Percentiles rank a stretch among this genome's conserved stretches.
These are phyloP conservation scores for Favolaschia claudopus DNA, from an alignment of 768 basidiomycete genomes.

Conservation along the genomic window DNA sequence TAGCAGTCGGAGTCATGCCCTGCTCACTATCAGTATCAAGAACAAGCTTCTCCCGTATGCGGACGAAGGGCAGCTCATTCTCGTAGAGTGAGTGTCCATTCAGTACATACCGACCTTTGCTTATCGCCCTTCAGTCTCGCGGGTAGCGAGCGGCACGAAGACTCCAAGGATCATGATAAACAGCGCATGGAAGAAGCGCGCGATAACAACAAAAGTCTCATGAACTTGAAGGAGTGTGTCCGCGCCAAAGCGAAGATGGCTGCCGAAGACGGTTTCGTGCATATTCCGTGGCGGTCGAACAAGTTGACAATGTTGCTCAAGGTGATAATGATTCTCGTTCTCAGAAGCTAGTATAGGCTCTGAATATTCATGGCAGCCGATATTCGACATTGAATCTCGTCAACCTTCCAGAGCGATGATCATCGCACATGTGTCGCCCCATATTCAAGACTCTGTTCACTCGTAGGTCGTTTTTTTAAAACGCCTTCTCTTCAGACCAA, in stretches of 20 bases:
- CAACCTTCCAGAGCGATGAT: slow-evolving; percentile 39
- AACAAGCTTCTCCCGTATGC: slow-evolving; percentile 42
- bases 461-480: slow-evolving; percentile 11
- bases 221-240: slow-evolving; percentile 47
- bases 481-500: not conserved
- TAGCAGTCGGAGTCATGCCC: slow-evolving; percentile 43
- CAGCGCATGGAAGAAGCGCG: slow-evolving; percentile 43
- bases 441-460: slow-evolving; percentile 43
- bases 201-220: slow-evolving; percentile 46
- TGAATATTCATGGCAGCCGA: slow-evolving; percentile 31
- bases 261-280: slow-evolving; percentile 43
- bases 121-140: slow-evolving; percentile 35
- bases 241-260: slow-evolving; percentile 45
- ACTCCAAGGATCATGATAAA: slow-evolving; percentile 43
- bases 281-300: slow-evolving; percentile 44
- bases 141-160: slow-evolving; percentile 45
- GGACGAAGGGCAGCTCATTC: slow-evolving; percentile 43
- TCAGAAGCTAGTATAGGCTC: not conserved
- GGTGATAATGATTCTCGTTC: slow-evolving; percentile 19
- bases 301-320: slow-evolving; percentile 46
- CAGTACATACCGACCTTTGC: not conserved
- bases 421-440: slow-evolving; percentile 46
- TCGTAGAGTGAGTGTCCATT: slow-evolving; percentile 40
- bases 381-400: slow-evolving; percentile 43
- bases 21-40: slow-evolving; percentile 41